Evolutionary conservation across 805 yeast species (phyloP).

Genomic region (Saccharomycopsis lassenensis): DNA sequence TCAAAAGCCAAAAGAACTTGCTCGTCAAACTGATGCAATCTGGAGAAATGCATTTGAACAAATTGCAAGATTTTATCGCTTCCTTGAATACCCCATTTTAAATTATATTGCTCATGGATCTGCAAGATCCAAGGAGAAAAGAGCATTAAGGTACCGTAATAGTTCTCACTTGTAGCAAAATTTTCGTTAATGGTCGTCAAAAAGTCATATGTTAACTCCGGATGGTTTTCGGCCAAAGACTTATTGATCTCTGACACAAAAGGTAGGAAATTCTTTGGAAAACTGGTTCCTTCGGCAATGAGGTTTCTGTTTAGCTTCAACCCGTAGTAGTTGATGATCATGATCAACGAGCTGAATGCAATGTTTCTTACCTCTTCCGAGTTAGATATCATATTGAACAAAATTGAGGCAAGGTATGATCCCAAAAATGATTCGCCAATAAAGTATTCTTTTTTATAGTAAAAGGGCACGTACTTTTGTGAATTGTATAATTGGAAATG

Average conservation of each 20-base stretch:
- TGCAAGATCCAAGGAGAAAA: conserved; percentile 41
- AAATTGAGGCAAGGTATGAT: conserved; percentile 10
- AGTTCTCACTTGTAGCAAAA: conserved; percentile 27
- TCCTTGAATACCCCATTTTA: conserved; percentile 31
- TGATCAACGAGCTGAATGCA: conserved; percentile 10
- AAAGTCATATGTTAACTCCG: conserved; percentile 42
- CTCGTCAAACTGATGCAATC: conserved; percentile 27
- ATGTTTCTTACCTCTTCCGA: conserved; percentile 23
- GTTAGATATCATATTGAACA: conserved; percentile 17
- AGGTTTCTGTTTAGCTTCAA: conserved; percentile 34
- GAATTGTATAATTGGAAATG: not conserved
- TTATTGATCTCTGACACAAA: conserved; percentile 40
- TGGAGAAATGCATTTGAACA: conserved; percentile 37
- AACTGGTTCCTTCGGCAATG: conserved; percentile 38
- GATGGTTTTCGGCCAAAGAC: conserved; percentile 35
- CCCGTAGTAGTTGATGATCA: conserved; percentile 32
- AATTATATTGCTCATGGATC: conserved; percentile 33
- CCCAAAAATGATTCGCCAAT: conserved; percentile 15
- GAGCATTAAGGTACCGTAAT: conserved; percentile 14
- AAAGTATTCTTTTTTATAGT: not conserved
- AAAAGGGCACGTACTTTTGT: not conserved
- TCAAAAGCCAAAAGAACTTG: conserved; percentile 32
- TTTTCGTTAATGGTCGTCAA: conserved; percentile 35
- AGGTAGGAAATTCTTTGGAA: conserved; percentile 44
- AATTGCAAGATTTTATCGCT: conserved; percentile 37